Percentiles rank a stretch among this genome's conserved stretches.
These are phyloP conservation scores for Escovopsis weberi DNA, from an alignment of 2,329 filamentous ascomycete genomes.

Conservation along the genomic window DNA sequence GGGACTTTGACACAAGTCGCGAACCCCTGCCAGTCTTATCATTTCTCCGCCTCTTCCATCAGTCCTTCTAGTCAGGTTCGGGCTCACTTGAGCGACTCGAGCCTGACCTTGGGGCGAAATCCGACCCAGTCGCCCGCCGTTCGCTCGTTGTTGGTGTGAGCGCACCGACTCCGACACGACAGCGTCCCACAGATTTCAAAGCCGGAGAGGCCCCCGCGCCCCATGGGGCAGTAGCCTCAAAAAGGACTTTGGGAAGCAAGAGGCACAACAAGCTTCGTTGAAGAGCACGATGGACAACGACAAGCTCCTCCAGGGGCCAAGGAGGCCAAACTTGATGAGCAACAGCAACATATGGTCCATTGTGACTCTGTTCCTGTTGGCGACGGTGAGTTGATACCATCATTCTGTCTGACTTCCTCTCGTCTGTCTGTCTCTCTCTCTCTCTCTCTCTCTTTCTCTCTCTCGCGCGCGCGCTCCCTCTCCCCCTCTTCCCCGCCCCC, in stretches of 20 bases:
- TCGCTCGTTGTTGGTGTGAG: neutral
- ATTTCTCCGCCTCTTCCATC: too few species aligned
- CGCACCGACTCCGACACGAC: conserved; percentile 1
- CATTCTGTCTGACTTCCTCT: neutral
- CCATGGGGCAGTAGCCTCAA: conserved; percentile 3
- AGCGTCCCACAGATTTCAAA: conserved; percentile 3
- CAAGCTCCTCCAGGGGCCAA: neutral
- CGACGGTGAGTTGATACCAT: conserved; percentile 1
- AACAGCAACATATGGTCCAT: conserved; percentile 2
- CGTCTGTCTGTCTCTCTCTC: neutral
- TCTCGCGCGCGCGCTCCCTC: neutral
- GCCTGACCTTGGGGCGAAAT: neutral
- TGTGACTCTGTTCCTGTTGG: conserved; percentile 1
- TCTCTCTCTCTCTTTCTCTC: neutral
- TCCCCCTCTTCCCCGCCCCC: neutral
- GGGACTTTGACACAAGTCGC: too few species aligned
- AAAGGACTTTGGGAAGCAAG: neutral
- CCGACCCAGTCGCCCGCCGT: too few species aligned
- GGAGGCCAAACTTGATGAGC: neutral
- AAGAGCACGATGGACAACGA: neutral
- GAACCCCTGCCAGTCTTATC: too few species aligned
- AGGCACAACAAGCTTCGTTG: neutral
- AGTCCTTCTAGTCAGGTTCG: too few species aligned
- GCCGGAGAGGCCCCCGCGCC: conserved; percentile 4
- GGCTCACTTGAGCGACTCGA: neutral